Evolutionary conservation across 345 rosid species (phyloP).

Genomic region (Dipteronia dyeriana): DNA sequence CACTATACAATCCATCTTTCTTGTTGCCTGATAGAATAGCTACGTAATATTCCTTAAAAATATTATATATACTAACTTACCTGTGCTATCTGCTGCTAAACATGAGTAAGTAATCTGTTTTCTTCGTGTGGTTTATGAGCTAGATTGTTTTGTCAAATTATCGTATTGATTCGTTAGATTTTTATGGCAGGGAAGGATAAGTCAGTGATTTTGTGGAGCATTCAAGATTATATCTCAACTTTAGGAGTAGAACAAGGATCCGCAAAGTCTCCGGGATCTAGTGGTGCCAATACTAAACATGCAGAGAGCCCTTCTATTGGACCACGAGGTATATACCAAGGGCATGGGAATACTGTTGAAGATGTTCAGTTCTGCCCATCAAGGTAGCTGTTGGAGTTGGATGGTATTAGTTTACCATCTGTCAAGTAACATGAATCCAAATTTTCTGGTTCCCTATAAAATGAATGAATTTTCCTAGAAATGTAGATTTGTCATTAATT

Average conservation of each 20-base stretch:
- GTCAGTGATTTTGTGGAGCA: conserved; percentile 62
- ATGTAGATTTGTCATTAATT: not conserved
- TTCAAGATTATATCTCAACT: conserved; percentile 59
- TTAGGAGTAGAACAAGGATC: conserved; percentile 39
- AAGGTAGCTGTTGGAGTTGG: conserved; percentile 36
- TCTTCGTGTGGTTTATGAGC: conserved; percentile 6
- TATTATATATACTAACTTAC: not conserved
- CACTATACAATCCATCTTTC: not conserved
- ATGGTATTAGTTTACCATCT: not conserved
- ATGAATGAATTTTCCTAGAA: not conserved
- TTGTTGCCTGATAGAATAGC: not conserved
- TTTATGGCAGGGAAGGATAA: conserved; percentile 58
- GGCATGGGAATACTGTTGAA: conserved; percentile 68
- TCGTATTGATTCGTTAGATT: conserved; percentile 9
- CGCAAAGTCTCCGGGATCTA: conserved; percentile 46
- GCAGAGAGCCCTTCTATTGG: conserved; percentile 47
- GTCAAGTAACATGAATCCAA: not conserved
- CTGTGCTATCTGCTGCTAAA: not conserved
- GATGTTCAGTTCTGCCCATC: conserved; percentile 70
- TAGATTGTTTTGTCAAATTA: not conserved
- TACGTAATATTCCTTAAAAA: not conserved
- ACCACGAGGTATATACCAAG: conserved; percentile 56
- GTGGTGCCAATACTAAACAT: conserved; percentile 34
- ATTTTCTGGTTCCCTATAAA: not conserved
- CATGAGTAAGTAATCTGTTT: not conserved